A percentile compares a stretch with the other conserved stretches of the same genome.
phyloP scores from a whole-genome alignment of 257 asterid species.

The Rhazya stricta region DNA sequence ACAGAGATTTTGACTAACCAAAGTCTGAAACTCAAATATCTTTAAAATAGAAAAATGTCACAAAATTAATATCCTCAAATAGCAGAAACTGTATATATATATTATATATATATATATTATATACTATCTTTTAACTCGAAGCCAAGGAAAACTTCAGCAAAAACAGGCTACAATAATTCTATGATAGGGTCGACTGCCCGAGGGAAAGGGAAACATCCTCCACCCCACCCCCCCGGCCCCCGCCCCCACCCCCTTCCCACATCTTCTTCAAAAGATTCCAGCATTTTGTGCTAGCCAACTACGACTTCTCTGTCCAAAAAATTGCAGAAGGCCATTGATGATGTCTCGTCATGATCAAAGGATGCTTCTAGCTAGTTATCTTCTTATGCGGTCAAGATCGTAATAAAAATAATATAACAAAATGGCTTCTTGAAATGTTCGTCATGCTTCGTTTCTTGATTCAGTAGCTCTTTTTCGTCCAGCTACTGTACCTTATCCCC shows the following conservation, averaged over 20 bases:
- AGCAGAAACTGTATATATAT: too few relatives aligned
- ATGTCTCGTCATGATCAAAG: too few relatives aligned
- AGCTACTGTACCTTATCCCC: not conserved
- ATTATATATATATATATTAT: too few relatives aligned
- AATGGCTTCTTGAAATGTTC: not conserved
- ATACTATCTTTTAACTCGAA: too few relatives aligned
- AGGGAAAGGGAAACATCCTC: too few relatives aligned
- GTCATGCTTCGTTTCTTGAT: not conserved
- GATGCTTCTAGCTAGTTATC: too few relatives aligned
- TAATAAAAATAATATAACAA: too few relatives aligned
- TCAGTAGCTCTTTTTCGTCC: too few relatives aligned
- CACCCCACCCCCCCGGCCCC: too few relatives aligned
- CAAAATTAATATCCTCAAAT: not conserved
- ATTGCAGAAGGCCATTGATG: not conserved
- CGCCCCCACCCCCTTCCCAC: not conserved
- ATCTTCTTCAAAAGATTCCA: constrained; percentile 5
- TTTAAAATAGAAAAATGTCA: not conserved
- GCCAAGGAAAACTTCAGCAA: not conserved
- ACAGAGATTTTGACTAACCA: not conserved
- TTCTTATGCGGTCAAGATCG: too few relatives aligned
- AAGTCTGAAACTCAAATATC: not conserved
- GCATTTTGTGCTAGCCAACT: constrained; percentile 10
- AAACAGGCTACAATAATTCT: too few relatives aligned
- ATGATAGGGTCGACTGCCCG: too few relatives aligned
- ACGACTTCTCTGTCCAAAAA: not conserved